A percentile compares a stretch with the other conserved stretches of the same genome.
Evolutionary conservation across 2,329 filamentous ascomycete genomes (phyloP).

Genomic region (Fusarium sp.): DNA sequence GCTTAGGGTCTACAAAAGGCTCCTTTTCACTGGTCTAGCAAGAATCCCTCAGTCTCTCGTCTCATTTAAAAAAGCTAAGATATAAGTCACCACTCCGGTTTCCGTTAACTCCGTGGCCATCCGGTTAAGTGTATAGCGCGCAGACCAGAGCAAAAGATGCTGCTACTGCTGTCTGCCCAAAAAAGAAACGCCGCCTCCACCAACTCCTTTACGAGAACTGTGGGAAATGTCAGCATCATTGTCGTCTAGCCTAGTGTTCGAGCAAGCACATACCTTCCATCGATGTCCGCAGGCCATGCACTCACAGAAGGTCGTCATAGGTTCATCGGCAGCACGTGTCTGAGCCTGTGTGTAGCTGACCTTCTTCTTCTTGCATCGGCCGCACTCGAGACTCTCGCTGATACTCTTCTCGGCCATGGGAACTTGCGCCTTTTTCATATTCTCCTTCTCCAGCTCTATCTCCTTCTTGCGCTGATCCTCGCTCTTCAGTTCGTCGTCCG

Average conservation of each 20-base stretch:
- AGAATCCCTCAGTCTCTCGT: no score
- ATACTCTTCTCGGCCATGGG: conserved; percentile 93
- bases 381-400: conserved; percentile 88
- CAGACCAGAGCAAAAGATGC: conserved; percentile 22
- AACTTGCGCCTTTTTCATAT: conserved; percentile 98
- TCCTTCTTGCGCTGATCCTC: conserved; percentile 85
- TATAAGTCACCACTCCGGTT: conserved; percentile 44
- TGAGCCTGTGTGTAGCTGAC: conserved; percentile 98
- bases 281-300: conserved; percentile 79
- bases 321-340: conserved; percentile 95
- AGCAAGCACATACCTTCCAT: conserved; percentile 74
- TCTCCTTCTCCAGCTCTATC: conserved; percentile 85
- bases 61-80: no score
- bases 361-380: conserved; percentile 93
- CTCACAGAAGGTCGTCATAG: conserved; percentile 84
- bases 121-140: conserved; percentile 26
- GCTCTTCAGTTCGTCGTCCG: conserved; percentile 91
- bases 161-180: conserved; percentile 24
- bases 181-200: conserved; percentile 39
- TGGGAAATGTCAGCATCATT: conserved; percentile 23
- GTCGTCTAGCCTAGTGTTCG: neutral
- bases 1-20: no score
- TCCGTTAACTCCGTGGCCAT: conserved; percentile 46
- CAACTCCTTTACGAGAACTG: conserved; percentile 45
- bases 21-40: no score